Percentiles rank a stretch among this genome's conserved stretches.
These are phyloP conservation scores for Fusarium verticillioides DNA, from an alignment of 2,329 filamentous ascomycete genomes.

Conservation along the genomic window DNA sequence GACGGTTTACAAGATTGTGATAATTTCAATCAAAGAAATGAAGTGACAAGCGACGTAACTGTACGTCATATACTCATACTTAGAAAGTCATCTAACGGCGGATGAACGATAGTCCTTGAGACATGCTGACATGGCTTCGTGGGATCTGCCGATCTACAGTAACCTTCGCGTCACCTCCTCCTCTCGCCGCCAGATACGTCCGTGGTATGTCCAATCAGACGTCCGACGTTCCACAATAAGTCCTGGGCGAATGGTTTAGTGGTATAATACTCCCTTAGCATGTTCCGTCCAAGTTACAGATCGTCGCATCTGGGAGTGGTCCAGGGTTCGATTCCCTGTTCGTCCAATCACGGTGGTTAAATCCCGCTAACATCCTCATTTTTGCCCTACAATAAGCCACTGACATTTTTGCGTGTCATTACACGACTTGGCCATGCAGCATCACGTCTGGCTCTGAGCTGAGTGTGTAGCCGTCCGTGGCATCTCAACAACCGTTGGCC, in stretches of 20 bases:
- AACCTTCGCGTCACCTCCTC: too few relatives aligned
- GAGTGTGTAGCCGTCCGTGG: neutral
- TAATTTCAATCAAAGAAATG: neutral
- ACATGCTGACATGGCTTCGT: neutral
- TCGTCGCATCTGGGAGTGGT: neutral
- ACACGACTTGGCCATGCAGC: too few relatives aligned
- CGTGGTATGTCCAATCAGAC: neutral
- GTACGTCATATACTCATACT: neutral
- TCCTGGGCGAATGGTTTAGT: constrained; percentile 2
- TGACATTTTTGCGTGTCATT: neutral
- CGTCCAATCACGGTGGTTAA: neutral
- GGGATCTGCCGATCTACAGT: neutral
- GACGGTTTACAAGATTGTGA: neutral
- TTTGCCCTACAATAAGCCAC: neutral
- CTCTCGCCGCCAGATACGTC: neutral
- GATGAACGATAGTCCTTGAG: neutral
- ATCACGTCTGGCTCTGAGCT: too few relatives aligned
- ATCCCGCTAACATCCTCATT: neutral
- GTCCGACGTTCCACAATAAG: rapidly evolving
- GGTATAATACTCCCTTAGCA: constrained; percentile 8
- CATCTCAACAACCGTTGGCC: neutral
- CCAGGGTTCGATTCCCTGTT: constrained; percentile 5
- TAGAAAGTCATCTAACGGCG: neutral
- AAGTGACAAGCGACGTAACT: neutral
- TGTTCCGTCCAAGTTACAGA: neutral